Conservation (phyloP, 179 eudicot genomes). For the Gypsophila paniculata region DNA sequence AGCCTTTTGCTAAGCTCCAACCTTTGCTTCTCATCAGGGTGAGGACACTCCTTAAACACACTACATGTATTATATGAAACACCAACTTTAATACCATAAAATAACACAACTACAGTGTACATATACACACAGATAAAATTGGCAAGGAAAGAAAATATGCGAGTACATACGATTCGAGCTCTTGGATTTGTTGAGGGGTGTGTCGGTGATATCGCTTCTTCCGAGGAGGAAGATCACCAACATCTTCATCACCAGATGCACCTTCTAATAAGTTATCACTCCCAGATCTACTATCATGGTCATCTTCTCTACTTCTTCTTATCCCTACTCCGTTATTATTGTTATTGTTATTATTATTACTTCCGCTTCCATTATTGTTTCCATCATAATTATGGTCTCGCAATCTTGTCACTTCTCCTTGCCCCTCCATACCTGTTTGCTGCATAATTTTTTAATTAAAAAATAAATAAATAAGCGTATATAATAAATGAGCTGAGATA, state of each 20-base stretch:
- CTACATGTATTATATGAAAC: slow-evolving; percentile 30
- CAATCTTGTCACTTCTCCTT: slow-evolving; percentile 54
- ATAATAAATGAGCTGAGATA: slow-evolving; percentile 1
- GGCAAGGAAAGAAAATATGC: not conserved
- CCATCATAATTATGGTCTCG: slow-evolving; percentile 45
- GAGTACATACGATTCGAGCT: slow-evolving; percentile 74
- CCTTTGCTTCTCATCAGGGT: slow-evolving; percentile 98
- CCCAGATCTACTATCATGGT: slow-evolving; percentile 96
- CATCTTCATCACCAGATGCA: slow-evolving; percentile 93
- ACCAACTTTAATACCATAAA: not conserved
- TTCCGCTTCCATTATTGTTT: slow-evolving; percentile 10
- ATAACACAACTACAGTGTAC: not conserved
- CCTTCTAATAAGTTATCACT: slow-evolving; percentile 85
- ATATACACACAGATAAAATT: too few relatives aligned
- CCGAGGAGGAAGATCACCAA: slow-evolving; percentile 59
- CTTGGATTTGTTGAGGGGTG: slow-evolving; percentile 98
- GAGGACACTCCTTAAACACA: slow-evolving; percentile 96
- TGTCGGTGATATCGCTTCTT: slow-evolving; percentile 97
- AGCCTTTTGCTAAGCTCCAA: slow-evolving; percentile 86
- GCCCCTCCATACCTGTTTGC: slow-evolving; percentile 92
- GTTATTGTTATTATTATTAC: slow-evolving; percentile 9
- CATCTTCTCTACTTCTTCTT: slow-evolving; percentile 64
- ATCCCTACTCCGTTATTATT: slow-evolving; percentile 29
- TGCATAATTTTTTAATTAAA: slow-evolving; percentile 16
- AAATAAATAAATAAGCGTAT: not conserved